Conservation (phyloP, 495 filamentous ascomycete species). For the Neurospora discreta region DNA sequence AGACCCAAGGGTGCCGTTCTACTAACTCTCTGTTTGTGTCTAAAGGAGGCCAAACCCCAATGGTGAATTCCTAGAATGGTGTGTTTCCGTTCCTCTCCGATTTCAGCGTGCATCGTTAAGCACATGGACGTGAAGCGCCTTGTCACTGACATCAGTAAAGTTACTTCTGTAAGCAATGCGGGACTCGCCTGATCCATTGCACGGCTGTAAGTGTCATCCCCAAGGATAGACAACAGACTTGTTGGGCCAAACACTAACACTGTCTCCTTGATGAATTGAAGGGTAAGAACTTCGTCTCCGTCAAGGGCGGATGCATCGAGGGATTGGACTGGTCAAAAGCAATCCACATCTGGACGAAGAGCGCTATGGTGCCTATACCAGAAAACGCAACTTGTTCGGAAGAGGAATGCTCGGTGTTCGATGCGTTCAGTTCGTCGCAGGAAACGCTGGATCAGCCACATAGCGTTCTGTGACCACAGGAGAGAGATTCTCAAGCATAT, state of each 20-base stretch:
- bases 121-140: background rate
- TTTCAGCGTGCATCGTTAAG: background rate
- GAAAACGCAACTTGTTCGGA: constrained; percentile 41
- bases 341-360: constrained; percentile 50
- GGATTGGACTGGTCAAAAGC: constrained; percentile 44
- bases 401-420: constrained; percentile 27
- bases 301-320: constrained; percentile 53
- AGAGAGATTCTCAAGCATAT: background rate
- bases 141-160: constrained; percentile 10
- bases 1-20: background rate
- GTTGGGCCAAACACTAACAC: background rate
- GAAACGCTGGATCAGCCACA: constrained; percentile 30
- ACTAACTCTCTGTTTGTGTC: background rate
- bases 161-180: constrained; percentile 51
- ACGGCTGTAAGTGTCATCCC: constrained; percentile 27
- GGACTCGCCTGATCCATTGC: constrained; percentile 45
- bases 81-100: constrained; percentile 3
- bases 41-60: constrained; percentile 25
- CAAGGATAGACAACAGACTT: background rate
- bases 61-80: constrained; percentile 38
- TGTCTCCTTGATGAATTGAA: constrained; percentile 9
- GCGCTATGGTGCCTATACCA: constrained; percentile 52
- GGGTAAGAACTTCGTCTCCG: constrained; percentile 41
- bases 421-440: constrained; percentile 23
- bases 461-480: constrained; percentile 13